These are phyloP conservation scores for Posidonia oceanica DNA, from an alignment of 116 monocot species.

Conservation along the genomic window DNA sequence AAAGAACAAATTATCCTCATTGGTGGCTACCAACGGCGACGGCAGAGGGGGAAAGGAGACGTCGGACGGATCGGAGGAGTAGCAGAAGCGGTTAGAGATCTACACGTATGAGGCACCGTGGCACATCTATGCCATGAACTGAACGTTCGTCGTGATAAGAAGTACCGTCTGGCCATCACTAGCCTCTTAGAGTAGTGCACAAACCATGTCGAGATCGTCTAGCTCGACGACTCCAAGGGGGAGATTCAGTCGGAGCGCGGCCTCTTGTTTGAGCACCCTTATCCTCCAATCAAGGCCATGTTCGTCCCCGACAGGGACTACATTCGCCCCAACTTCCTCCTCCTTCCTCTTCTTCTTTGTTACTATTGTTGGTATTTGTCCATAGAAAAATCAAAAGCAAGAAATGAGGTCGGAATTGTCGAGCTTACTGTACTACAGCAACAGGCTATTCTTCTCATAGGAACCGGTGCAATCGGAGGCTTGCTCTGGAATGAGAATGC, in stretches of 20 bases:
- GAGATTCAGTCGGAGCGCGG: conserved; percentile 75
- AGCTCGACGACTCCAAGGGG: conserved; percentile 91
- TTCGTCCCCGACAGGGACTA: conserved; percentile 88
- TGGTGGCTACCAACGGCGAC: too few relatives aligned
- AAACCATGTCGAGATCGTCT: conserved; percentile 92
- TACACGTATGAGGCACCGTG: conserved; percentile 98
- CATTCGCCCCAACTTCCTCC: conserved; percentile 79
- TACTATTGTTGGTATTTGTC: too few relatives aligned
- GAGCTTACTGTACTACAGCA: too few relatives aligned
- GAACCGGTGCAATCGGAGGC: too few relatives aligned
- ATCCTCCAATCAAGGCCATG: conserved; percentile 84
- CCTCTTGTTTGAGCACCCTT: conserved; percentile 90
- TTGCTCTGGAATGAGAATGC: too few relatives aligned
- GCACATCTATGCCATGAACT: conserved; percentile 99
- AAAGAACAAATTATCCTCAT: too few relatives aligned
- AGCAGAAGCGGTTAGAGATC: conserved; percentile 98
- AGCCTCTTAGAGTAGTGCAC: conserved; percentile 72
- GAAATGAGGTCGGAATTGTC: too few relatives aligned
- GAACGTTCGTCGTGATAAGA: conserved; percentile 97
- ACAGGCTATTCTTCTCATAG: too few relatives aligned
- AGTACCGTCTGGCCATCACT: conserved; percentile 87
- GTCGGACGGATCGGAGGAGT: conserved; percentile 49
- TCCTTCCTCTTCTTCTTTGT: too few relatives aligned
- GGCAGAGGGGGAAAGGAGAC: conserved; percentile 15
- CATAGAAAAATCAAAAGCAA: too few relatives aligned